phyloP scores from a whole-genome alignment of 176 grass and related monocot genomes.

The Triticum monococcum region DNA sequence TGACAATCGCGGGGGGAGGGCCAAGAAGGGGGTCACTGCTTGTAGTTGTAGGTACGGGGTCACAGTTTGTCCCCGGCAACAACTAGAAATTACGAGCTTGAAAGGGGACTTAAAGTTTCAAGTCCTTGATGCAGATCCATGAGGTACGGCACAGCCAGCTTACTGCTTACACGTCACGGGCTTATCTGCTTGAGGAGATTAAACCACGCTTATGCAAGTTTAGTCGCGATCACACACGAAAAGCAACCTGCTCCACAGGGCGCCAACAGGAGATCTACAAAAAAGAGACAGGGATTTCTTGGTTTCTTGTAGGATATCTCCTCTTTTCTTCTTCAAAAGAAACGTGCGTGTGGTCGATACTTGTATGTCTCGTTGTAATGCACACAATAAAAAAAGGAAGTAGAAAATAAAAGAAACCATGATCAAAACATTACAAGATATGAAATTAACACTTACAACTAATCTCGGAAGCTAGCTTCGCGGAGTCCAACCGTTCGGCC shows the following conservation, averaged over 20 bases:
- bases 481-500: no score
- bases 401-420: no score
- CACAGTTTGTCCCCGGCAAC: constrained; percentile 53
- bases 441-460: no score
- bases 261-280: neutral
- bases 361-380: neutral
- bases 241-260: neutral
- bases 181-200: constrained; percentile 24
- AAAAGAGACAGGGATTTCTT: neutral
- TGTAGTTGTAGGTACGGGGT: constrained; percentile 61
- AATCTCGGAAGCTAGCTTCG: no score
- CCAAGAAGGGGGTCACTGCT: constrained; percentile 15
- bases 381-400: no score
- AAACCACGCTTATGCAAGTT: neutral
- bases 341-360: neutral
- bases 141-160: neutral
- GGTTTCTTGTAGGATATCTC: neutral
- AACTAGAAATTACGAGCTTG: neutral
- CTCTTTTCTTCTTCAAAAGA: neutral
- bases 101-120: neutral
- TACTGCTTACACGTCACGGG: neutral
- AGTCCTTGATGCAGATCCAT: constrained; percentile 13
- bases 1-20: constrained; percentile 6
- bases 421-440: no score
- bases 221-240: neutral